phyloP scores from a whole-genome alignment of 345 rosid genomes.

The Cardamine resedifolia region DNA sequence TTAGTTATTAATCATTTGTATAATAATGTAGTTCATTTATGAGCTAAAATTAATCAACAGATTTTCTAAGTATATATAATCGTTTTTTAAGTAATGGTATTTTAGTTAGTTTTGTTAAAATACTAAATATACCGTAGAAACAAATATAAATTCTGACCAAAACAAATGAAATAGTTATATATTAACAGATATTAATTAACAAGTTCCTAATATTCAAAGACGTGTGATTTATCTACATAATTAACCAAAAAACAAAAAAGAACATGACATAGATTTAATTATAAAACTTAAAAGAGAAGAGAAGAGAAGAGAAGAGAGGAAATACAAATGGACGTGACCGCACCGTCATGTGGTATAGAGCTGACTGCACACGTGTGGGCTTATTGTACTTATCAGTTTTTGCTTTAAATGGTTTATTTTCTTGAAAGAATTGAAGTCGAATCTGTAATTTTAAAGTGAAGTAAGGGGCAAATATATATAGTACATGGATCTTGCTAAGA shows the following conservation, averaged over 20 bases:
- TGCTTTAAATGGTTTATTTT: constrained; percentile 10
- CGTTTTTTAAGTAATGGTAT: not conserved
- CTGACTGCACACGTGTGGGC: constrained; percentile 39
- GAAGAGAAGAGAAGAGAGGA: not conserved
- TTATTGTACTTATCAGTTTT: constrained; percentile 23
- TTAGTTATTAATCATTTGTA: not conserved
- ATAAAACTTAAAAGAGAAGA: not conserved
- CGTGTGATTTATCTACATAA: not conserved
- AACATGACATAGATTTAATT: not conserved
- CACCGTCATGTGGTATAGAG: constrained; percentile 37
- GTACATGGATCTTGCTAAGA: constrained; percentile 38
- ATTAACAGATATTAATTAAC: too few species aligned
- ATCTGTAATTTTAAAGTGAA: constrained; percentile 27
- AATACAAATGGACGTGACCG: not conserved
- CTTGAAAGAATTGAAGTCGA: not conserved
- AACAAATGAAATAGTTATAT: too few species aligned
- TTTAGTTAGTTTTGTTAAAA: not conserved
- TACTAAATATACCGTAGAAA: not conserved
- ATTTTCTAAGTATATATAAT: not conserved
- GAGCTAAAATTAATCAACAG: not conserved
- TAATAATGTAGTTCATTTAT: not conserved
- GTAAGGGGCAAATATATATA: constrained; percentile 24
- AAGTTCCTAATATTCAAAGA: not conserved
- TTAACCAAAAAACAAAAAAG: not conserved
- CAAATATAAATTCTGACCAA: too few species aligned